These are phyloP conservation scores for Halenospora varia DNA, from an alignment of 495 filamentous ascomycete genomes.

Conservation along the genomic window DNA sequence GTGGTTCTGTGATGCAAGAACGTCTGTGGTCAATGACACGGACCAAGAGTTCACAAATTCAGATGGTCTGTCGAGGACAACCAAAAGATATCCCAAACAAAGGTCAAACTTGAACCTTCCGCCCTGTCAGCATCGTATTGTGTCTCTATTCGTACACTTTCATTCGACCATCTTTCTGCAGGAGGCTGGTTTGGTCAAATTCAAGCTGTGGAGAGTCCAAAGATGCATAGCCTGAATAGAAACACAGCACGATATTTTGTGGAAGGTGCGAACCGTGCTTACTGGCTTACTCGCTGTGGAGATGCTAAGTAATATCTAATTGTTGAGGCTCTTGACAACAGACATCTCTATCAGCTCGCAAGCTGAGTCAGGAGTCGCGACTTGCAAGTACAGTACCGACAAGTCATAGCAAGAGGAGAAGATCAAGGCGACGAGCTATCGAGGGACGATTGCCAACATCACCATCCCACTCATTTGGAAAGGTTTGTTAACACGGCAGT, in stretches of 20 bases:
- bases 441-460: too few relatives aligned
- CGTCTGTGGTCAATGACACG: slow-evolving; percentile 6
- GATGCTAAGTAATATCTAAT: neutral
- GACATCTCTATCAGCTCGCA: neutral
- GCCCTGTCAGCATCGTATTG: neutral
- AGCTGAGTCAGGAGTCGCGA: neutral
- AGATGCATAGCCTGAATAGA: neutral
- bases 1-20: neutral
- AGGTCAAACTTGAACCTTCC: slow-evolving; percentile 7
- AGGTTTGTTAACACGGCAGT: too few relatives aligned
- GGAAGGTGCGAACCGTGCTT: slow-evolving; percentile 2
- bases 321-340: neutral
- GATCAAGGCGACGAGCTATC: too few relatives aligned
- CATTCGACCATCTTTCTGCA: neutral
- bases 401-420: too few relatives aligned
- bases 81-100: slow-evolving; percentile 13
- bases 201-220: too few relatives aligned
- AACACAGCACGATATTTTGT: neutral
- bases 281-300: neutral
- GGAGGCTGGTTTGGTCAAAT: neutral
- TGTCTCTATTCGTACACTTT: neutral
- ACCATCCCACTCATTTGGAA: too few relatives aligned
- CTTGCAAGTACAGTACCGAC: neutral
- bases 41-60: slow-evolving; percentile 9
- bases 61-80: neutral